Base-by-base conservation (phyloP, 495 filamentous ascomycete genomes). In the Trichoderma parareesei region DNA sequence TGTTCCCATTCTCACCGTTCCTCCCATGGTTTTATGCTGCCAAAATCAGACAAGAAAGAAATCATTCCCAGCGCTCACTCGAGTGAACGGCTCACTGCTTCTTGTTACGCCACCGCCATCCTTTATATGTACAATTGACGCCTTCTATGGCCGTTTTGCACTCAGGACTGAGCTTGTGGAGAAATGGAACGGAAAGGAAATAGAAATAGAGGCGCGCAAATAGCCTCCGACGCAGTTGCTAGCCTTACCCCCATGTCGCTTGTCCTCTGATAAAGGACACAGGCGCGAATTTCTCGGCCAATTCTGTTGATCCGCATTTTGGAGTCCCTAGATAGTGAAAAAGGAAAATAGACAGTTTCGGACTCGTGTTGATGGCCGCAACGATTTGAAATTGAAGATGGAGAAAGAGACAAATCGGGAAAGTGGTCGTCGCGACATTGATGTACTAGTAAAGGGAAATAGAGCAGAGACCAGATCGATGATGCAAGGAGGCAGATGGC, bases 131-230 rank as follows among this genome's bases (percentile, higher is more conserved):
- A 57, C 53, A 57, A 2, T 41, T 37, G 53, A 14, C 27, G 33
- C 27, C 44, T 48, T 48, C n/a, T 48, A 16, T 48, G 44, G 44
- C 53, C 53, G 14, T 57, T 11, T 37, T 16, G 27, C 53, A 57
- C 18, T 27, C 16, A 10, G 11, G 14, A 57, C 37, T 6, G 20
- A 49, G 20, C 10, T 33, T 35, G 53, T 14, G 2, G n/a, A 61
- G 60, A 48, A 33, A 46, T 44, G 49, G 11, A 62, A 46, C 41
- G 40, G 27, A 63, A 63, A 44, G 5, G 9, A 63, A 38, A 33
- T 13, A 13, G 4, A 37, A 48, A 63, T 18, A 7, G 42, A 63
- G 43, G 42, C n/a, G 35, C 9, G 49, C n/a, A 37, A 63, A 48
- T 8, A 49, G 46, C 46, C 46, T n/a, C 20, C 9, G 4, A 7